Conservation (phyloP, 2,329 filamentous ascomycete species). For the Achaetomium macrosporum region DNA sequence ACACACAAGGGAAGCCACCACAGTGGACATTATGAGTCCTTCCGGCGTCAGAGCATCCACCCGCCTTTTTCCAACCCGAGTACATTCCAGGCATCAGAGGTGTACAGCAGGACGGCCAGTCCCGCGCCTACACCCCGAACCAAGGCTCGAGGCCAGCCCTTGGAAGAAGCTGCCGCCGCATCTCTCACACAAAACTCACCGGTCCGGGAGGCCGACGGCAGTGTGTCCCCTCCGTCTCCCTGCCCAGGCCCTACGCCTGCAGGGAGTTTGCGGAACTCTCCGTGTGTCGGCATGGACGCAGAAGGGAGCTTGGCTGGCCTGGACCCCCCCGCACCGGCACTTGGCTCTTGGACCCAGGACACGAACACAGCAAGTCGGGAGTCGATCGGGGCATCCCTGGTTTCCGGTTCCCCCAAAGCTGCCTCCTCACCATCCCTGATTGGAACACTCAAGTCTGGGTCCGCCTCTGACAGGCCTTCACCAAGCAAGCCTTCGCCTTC, state of each 20-base stretch:
- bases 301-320: background rate
- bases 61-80: constrained; percentile 78
- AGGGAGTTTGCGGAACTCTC: background rate
- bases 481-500: constrained; percentile 20
- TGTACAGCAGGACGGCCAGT: constrained; percentile 61
- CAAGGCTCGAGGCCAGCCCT: constrained; percentile 30
- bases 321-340: constrained; percentile 11
- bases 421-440: constrained; percentile 33
- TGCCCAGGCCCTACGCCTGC: background rate
- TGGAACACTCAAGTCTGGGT: constrained; percentile 26
- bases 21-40: constrained; percentile 95
- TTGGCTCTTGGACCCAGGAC: constrained; percentile 28
- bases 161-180: constrained; percentile 36
- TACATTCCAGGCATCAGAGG: constrained; percentile 67
- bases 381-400: constrained; percentile 52
- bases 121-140: constrained; percentile 45
- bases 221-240: constrained; percentile 17
- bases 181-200: constrained; percentile 45
- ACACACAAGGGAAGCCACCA: constrained; percentile 95
- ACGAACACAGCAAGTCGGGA: constrained; percentile 47
- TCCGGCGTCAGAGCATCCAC: constrained; percentile 75
- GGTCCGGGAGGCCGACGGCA: constrained; percentile 25
- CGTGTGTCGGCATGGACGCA: too few species aligned
- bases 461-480: background rate
- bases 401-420: constrained; percentile 47